These are phyloP conservation scores for Furcasterigmium furcatum DNA, from an alignment of 2,329 filamentous ascomycete genomes.

Conservation along the genomic window DNA sequence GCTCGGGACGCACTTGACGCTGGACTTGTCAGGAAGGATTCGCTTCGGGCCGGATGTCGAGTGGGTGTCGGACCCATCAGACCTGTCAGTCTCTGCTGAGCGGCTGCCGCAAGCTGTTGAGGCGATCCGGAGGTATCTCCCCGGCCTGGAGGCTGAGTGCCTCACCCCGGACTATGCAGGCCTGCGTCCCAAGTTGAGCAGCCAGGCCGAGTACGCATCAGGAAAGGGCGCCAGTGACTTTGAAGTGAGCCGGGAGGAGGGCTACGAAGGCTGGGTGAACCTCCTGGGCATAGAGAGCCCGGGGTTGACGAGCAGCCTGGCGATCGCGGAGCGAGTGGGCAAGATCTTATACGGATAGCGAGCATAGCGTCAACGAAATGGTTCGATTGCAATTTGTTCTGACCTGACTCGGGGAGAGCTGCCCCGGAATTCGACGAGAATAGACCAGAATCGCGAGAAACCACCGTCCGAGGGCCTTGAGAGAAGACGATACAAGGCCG, in stretches of 20 bases:
- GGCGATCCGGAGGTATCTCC: conserved; percentile 79
- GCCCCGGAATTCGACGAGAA: too few species aligned
- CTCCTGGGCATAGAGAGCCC: conserved; percentile 91
- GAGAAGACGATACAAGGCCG: too few species aligned
- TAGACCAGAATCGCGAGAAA: too few species aligned
- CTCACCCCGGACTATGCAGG: conserved; percentile 85
- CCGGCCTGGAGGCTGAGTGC: conserved; percentile 61
- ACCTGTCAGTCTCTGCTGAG: conserved; percentile 65
- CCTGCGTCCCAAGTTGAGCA: conserved; percentile 79
- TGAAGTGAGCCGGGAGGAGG: conserved; percentile 72
- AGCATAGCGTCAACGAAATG: too few species aligned
- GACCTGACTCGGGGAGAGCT: too few species aligned
- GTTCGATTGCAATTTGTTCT: too few species aligned
- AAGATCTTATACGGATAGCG: conserved; percentile 40
- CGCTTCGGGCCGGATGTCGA: conserved; percentile 95
- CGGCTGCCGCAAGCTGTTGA: conserved; percentile 64
- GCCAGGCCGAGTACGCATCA: conserved; percentile 55
- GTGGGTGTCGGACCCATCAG: conserved; percentile 72
- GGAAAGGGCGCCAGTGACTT: conserved; percentile 80
- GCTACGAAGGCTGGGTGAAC: conserved; percentile 81
- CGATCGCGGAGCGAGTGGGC: conserved; percentile 76
- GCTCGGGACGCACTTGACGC: conserved; percentile 87
- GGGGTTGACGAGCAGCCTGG: conserved; percentile 81
- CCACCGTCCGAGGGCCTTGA: too few species aligned
- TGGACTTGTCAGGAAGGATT: conserved; percentile 80